Evolutionary conservation across 2,329 filamentous ascomycete genomes (phyloP), one percentile per base, ranked within the genome.

Genomic region (Alternaria sp.): DNA sequence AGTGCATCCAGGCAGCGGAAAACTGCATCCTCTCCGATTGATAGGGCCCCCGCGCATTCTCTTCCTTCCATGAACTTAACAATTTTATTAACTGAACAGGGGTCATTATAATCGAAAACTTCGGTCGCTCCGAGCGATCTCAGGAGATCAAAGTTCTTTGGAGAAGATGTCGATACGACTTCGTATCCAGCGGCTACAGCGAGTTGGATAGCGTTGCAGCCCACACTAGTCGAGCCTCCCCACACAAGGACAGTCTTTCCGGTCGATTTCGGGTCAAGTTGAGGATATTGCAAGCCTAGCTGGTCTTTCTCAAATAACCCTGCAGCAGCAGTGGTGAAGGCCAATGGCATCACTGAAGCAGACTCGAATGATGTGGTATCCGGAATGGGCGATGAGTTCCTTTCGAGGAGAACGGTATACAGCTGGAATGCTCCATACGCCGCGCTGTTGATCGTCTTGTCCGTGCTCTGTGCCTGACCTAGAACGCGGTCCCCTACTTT

Each of bases 361-460:
- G 82, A 79, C 34, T 57, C 54, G 63, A 81, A 82, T 44, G 74
- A 79, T 58, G 86, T 47, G 39, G 67, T 67, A n/a, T 83, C 79
- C 4, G 85, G 85, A 11, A 86, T 79, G 26, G 78, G 78, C 43
- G 82, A 76, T 46, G 78, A 73, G 0, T 84, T 46, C 48, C 82
- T 80, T 3, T 79, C 83, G 64, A 83, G 85, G 6, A 77, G 80
- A 4, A 84, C 75, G 26, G 81, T 77, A 63, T 85, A 85, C 60
- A 86, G 79, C 9, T 81, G 83, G 69, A 87, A 87, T 51, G 44
- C 54, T 14, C 54, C 54, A 14, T 57, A 28, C 3, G 34, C 30
- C 4, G 54, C 20, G 6, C 38, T 41, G 38, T 57, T 57, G 20
- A 28, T 57, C 11, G 22, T 28, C 14, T 43, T 32, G 9, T 65